Base-by-base conservation (phyloP, 106 monocot genomes). In the Ottelia alismoides region DNA sequence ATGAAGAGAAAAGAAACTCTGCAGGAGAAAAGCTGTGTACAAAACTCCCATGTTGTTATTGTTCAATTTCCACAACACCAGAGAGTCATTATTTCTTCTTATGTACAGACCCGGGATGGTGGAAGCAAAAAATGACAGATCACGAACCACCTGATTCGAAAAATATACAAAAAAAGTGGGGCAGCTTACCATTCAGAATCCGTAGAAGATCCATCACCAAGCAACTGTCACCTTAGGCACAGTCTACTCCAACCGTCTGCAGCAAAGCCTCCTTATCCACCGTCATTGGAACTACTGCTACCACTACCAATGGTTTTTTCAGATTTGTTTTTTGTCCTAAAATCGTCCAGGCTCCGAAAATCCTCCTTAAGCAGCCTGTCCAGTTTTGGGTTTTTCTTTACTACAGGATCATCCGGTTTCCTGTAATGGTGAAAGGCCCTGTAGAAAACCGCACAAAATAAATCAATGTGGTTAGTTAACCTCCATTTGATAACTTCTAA, bases 371-470 rank as follows among this genome's bases (percentile, higher is more conserved):
- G 67, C 21, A 98, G 69, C 67, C 66, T 74, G 0, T 85, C 90
- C 65, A 98, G 55, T 62, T 85, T 85, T 11, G 74, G 74, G 23
- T 86, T 55, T 62, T 76, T 88, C 49, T 62, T 72, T 32, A 90
- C 25, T 31, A 79, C 82, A 32, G 72, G 56, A 4, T 30, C 62
- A 9, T 51, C 26, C 28, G 55, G 62, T 2, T 67, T 29, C 45
- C 88, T 72, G 45, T 60, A 94, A 57, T 84, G 81, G 60, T 94
- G 94, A 56, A 94, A 88, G 27, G 94, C 88, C 94, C 94, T 93
- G 54, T 7, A n/a, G n/a, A n/a, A n/a, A n/a, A n/a, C n/a, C n/a
- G n/a, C n/a, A n/a, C 17, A 20, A 9, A 29, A 50, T 3, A 43
- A 14, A n/a, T 19, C 11, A 43, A 27, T 2, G 1, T 50, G 16